Percentiles rank a stretch among this genome's conserved stretches.
phyloP scores from a whole-genome alignment of 805 yeast species.

The Yamadazyma nakazawae region DNA sequence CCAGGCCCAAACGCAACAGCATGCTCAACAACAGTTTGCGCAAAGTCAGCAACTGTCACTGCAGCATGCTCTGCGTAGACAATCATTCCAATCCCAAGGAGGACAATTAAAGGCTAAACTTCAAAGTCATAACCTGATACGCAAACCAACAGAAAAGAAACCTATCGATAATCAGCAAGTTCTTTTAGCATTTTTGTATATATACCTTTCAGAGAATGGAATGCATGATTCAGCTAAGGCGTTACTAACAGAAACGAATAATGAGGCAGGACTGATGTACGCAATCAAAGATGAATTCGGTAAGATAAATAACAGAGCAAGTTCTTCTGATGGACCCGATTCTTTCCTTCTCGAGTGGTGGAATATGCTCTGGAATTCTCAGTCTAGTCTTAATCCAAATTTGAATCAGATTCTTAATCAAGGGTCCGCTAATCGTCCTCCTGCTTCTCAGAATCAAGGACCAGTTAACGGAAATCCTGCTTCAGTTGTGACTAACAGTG shows the following conservation, averaged over 20 bases:
- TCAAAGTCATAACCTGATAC: not conserved
- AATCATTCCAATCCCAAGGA: not conserved
- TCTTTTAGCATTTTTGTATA: conserved; percentile 50
- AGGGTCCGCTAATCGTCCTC: conserved; percentile 1
- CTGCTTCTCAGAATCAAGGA: not conserved
- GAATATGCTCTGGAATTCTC: conserved; percentile 49
- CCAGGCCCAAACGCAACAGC: not conserved
- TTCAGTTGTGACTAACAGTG: not conserved
- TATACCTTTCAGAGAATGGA: conserved; percentile 46
- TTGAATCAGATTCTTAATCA: conserved; percentile 20
- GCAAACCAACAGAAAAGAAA: not conserved
- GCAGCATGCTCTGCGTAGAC: not conserved
- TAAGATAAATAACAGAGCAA: conserved; percentile 24
- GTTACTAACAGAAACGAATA: conserved; percentile 26
- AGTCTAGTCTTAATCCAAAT: conserved; percentile 38
- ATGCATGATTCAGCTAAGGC: conserved; percentile 49
- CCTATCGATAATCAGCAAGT: conserved; percentile 32
- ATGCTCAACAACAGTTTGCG: not conserved
- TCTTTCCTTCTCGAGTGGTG: conserved; percentile 57
- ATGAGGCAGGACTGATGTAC: conserved; percentile 9
- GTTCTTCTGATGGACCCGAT: conserved; percentile 32
- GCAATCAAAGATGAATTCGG: conserved; percentile 11
- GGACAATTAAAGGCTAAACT: not conserved
- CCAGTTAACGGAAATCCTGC: not conserved
- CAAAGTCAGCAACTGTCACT: not conserved